Evolutionary conservation across 2,329 filamentous ascomycete genomes (phyloP).

Genomic region (Plectosphaerella plurivora): DNA sequence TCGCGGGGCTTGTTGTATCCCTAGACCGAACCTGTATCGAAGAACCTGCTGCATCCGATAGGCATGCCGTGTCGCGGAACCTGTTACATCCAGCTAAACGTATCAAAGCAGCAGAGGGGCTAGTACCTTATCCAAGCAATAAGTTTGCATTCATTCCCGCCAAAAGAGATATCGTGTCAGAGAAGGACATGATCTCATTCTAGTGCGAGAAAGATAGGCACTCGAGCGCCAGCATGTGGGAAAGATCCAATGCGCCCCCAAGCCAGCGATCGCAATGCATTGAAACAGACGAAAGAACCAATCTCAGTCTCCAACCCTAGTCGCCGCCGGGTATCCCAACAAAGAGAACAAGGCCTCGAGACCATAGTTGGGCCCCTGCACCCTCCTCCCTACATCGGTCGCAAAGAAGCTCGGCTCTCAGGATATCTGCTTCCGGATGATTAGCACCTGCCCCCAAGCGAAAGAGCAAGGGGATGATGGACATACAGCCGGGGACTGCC

Average conservation of each 20-base stretch:
- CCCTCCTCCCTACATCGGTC: not conserved
- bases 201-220: not conserved
- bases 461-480: not conserved
- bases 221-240: no score
- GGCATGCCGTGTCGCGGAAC: no score
- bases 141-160: not conserved
- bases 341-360: no score
- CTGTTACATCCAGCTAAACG: no score
- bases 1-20: not conserved
- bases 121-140: not conserved
- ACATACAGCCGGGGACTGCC: not conserved
- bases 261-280: no score
- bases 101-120: no score
- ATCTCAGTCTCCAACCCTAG: no score
- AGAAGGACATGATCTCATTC: not conserved
- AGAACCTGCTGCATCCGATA: not conserved
- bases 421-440: not conserved
- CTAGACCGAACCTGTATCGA: not conserved
- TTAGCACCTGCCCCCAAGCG: not conserved
- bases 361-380: no score
- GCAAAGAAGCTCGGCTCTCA: not conserved
- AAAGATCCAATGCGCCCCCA: no score
- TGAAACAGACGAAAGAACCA: no score
- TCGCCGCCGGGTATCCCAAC: no score
- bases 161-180: not conserved